Evolutionary conservation across 306 rosid species (phyloP).

Genomic region (Cercis canadensis): DNA sequence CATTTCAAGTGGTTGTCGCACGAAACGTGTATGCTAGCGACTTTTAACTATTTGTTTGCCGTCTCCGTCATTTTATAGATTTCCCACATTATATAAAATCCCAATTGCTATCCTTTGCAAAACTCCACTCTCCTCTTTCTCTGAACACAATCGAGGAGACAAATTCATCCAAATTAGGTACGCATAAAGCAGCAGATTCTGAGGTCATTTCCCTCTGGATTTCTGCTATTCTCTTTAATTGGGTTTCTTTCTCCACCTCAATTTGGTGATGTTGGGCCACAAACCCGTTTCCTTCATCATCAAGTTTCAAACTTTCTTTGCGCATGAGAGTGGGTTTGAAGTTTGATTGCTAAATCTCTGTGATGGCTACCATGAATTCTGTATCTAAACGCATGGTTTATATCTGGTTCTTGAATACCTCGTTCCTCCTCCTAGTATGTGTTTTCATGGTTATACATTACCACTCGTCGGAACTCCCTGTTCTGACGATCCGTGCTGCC

Average conservation of each 20-base stretch:
- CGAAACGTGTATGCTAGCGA: constrained; percentile 13
- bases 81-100: neutral
- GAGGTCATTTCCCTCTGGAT: neutral
- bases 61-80: neutral
- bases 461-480: constrained; percentile 40
- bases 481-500: constrained; percentile 18
- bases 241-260: neutral
- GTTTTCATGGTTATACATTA: constrained; percentile 38
- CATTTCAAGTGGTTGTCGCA: neutral
- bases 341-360: constrained; percentile 14
- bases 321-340: constrained; percentile 32
- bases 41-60: constrained; percentile 20
- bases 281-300: constrained; percentile 22
- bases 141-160: neutral
- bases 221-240: neutral
- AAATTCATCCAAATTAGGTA: neutral
- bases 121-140: neutral
- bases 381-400: constrained; percentile 32
- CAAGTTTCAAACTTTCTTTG: constrained; percentile 32
- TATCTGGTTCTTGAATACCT: constrained; percentile 53
- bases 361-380: constrained; percentile 14
- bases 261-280: neutral
- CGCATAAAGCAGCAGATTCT: neutral
- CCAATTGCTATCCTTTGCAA: neutral
- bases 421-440: constrained; percentile 46